Base-by-base conservation (phyloP, 805 yeast genomes). In the Ogataea parapolymorpha region DNA sequence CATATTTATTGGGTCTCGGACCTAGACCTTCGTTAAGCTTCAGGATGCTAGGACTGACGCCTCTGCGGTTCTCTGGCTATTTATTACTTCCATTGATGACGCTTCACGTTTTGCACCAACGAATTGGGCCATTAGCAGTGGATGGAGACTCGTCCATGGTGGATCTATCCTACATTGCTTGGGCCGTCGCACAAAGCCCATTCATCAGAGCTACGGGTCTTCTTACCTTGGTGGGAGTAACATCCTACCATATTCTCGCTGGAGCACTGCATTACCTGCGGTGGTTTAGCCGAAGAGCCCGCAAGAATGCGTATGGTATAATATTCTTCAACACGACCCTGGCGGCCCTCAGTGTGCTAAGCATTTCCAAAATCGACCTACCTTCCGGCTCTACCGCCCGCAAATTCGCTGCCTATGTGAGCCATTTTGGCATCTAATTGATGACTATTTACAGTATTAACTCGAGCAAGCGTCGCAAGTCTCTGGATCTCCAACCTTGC, bases 101-200 rank as follows among this genome's bases (percentile, higher is more conserved):
- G 0, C 69, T 61, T 30, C 93, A 85, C 54, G 65, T 66, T 13
- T 42, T 61, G 10, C 69, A 72, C 32, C 67, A 72, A 48, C 65
- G 87, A 39, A 35, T 70, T 4, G 63, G 66, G 0, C 89, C 91
- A 0, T 20, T 67, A n/a, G 13, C 52, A 2, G 64, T 78, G 1
- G 85, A 81, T 43, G 89, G 87, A 1, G 91, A 83, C 57, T 74
- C 82, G 3, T 70, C 81, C 1, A 62, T 74, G 40, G 59, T 85
- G 15, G 71, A 65, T 32, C 59, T 85, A 32, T 72, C 74, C 7
- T 82, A 68, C 51, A 65, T 83, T 8, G 50, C 79, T 0, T 70
- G 72, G 45, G 52, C 66, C 2, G 39, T 73, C 9, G 31, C 48
- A 20, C 32, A 20, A 26, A 6, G 26, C 6, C 46, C 46, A 3